Conservation (phyloP, 306 rosid genomes). For the Cucurbita maxima region DNA sequence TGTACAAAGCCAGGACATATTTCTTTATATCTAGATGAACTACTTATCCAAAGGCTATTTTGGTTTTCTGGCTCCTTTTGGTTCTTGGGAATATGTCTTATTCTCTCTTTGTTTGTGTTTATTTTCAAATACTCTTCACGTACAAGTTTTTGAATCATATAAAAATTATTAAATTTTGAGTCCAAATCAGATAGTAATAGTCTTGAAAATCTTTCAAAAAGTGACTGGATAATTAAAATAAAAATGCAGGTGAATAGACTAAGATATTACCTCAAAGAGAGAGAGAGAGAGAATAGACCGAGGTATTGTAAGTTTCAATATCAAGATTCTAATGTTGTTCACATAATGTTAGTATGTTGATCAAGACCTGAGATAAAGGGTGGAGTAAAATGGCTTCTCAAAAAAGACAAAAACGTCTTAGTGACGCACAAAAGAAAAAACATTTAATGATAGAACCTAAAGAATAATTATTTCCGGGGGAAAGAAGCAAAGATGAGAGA, state of each 20-base stretch:
- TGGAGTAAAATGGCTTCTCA: background rate
- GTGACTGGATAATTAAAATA: background rate
- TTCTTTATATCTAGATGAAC: background rate
- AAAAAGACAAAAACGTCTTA: background rate
- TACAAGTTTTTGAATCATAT: background rate
- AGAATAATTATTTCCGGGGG: background rate
- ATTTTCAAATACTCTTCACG: background rate
- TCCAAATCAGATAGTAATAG: background rate
- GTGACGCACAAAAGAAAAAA: background rate
- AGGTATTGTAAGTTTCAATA: background rate
- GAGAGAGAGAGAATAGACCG: background rate
- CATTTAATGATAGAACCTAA: background rate
- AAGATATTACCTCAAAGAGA: background rate
- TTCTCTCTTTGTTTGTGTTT: background rate
- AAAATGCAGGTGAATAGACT: background rate
- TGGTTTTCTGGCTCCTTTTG: background rate
- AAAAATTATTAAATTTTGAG: background rate
- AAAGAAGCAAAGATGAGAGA: background rate
- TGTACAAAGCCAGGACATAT: background rate
- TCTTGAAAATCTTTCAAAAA: background rate
- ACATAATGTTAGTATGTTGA: background rate
- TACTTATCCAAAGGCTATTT: background rate
- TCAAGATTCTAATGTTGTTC: background rate
- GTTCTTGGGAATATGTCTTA: background rate
- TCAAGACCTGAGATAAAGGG: background rate